Evolutionary conservation across 805 yeast species (phyloP), one percentile per base, ranked within the genome.

Genomic region (Schwanniomyces pseudopolymorphus): DNA sequence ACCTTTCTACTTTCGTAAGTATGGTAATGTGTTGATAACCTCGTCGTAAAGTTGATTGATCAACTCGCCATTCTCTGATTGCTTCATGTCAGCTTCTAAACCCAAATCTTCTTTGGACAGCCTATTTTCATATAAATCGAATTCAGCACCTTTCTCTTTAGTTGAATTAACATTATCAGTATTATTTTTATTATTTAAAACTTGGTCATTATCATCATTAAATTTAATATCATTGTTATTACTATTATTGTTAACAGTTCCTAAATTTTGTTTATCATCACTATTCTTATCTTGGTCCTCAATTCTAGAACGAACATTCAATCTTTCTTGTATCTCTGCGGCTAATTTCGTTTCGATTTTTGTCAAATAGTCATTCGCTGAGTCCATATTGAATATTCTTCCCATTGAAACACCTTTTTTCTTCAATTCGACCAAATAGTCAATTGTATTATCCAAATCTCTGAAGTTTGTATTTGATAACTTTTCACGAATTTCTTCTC

Each of bases 401-500:
- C 62, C 66, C 31, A 72, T 50, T 4, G 66, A 56, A 7, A 71
- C 54, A 1, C 75, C 74, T 37, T 60, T 49, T 28, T 59, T 56
- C 44, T 66, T 64, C 39, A 70, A 60, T n/a, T 51, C 51, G 11
- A 57, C 59, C 27, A 72, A 59, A 40, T 63, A 63, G 13, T 56
- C 61, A 14, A 70, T 63, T 20, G 69, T 60, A 39, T 63, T 56
- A 40, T 68, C 72, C 38, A 71, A 56, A 46, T 71, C 74, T 17
- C 55, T 52, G 20, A 69, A 58, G 48, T 65, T 66, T 24, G 63
- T 58, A 13, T 60, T 57, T 31, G 61, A 53, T 27, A 72, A 53
- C 46, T 60, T 64, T 44, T 58, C 52, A 11, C 77, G 57, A 42
- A 72, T 66, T 22, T 70, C 73, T 46, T 72, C 76, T 4, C 77